phyloP scores from a whole-genome alignment of 2,329 filamentous ascomycete species.

The Erysiphe pulchra region DNA sequence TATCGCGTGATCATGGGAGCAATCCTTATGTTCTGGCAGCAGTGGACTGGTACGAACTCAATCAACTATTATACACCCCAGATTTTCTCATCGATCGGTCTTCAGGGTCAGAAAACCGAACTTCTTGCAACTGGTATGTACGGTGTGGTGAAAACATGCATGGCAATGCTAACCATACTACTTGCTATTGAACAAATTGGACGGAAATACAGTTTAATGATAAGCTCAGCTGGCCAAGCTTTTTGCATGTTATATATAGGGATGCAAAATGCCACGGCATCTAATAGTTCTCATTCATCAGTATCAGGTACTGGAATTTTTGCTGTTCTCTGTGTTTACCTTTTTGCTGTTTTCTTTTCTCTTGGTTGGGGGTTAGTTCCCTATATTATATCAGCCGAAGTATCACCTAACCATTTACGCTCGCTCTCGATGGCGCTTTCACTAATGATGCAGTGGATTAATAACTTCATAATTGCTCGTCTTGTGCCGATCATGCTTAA shows the following conservation, averaged over 20 bases:
- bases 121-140: slow-evolving; percentile 54
- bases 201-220: slow-evolving; percentile 30
- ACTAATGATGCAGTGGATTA: slow-evolving; percentile 33
- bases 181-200: slow-evolving; percentile 46
- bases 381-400: no score
- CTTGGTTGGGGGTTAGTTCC: no score
- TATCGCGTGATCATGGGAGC: slow-evolving; percentile 39
- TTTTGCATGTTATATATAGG: slow-evolving; percentile 43
- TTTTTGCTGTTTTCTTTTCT: no score
- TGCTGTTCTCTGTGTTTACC: no score
- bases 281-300: no score
- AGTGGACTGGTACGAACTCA: slow-evolving; percentile 17
- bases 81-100: slow-evolving; percentile 40
- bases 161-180: slow-evolving; percentile 36
- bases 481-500: slow-evolving; percentile 35
- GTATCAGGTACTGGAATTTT: no score
- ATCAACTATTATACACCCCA: slow-evolving; percentile 31
- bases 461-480: slow-evolving; percentile 47
- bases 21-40: slow-evolving; percentile 39
- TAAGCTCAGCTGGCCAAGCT: slow-evolving; percentile 36
- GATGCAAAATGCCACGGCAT: slow-evolving; percentile 30
- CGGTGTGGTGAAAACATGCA: slow-evolving; percentile 41
- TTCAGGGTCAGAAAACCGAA: slow-evolving; percentile 26
- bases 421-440: no score
- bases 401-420: no score